Percentiles rank a stretch among this genome's conserved stretches.
phyloP scores from a whole-genome alignment of 2,329 filamentous ascomycete genomes.

The Fusarium mundagurra region DNA sequence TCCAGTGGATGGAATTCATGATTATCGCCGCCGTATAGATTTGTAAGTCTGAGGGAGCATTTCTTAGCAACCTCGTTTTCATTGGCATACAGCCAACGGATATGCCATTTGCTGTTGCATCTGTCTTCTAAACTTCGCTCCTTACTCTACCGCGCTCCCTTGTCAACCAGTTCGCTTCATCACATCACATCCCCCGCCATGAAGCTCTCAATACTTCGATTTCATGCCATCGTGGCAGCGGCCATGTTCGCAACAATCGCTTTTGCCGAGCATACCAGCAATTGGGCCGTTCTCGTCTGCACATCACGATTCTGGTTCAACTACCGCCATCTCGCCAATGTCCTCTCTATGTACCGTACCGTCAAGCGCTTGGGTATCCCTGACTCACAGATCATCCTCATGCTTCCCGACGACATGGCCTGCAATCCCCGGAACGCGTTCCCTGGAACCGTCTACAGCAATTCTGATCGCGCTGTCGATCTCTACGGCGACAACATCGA shows the following conservation, averaged over 20 bases:
- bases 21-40: constrained; percentile 30
- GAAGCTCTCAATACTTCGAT: constrained; percentile 59
- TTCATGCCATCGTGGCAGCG: constrained; percentile 60
- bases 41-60: constrained; percentile 39
- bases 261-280: constrained; percentile 87
- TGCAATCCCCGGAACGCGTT: constrained; percentile 99
- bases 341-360: constrained; percentile 95
- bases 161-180: constrained; percentile 8
- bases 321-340: constrained; percentile 97
- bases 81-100: constrained; percentile 10
- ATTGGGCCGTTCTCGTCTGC: constrained; percentile 98
- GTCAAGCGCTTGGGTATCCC: constrained; percentile 98
- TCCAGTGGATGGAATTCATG: constrained; percentile 20
- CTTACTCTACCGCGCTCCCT: constrained; percentile 12
- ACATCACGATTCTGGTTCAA: constrained; percentile 99
- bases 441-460: constrained; percentile 97
- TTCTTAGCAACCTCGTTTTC: constrained; percentile 26
- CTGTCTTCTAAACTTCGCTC: constrained; percentile 21
- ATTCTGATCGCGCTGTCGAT: constrained; percentile 93
- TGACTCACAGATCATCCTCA: constrained; percentile 98
- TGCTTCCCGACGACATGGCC: constrained; percentile 99
- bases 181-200: constrained; percentile 48
- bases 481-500: constrained; percentile 99
- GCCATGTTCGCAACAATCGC: constrained; percentile 57
- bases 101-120: constrained; percentile 26